Evolutionary conservation across 306 rosid species (phyloP).

Genomic region (Sindora glabra): DNA sequence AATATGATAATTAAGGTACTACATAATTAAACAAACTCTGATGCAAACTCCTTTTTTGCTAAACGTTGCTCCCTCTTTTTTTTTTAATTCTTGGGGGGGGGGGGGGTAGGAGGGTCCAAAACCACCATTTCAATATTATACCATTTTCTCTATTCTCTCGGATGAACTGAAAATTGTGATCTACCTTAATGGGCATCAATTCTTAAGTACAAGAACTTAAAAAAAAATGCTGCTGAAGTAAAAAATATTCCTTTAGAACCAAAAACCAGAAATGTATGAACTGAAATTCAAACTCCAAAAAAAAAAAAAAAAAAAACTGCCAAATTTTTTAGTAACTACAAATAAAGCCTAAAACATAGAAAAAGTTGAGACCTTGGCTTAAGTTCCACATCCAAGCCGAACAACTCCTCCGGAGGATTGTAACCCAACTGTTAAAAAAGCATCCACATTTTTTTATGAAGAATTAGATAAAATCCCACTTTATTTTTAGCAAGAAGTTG

Average conservation of each 20-base stretch:
- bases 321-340: not conserved
- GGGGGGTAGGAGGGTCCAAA: too few species aligned
- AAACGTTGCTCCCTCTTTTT: too few species aligned
- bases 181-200: not conserved
- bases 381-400: slow-evolving; percentile 50
- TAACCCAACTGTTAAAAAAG: slow-evolving; percentile 50
- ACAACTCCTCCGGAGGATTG: slow-evolving; percentile 61
- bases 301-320: not conserved
- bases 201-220: not conserved
- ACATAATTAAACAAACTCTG: too few species aligned
- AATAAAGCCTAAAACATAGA: not conserved
- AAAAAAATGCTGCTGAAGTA: not conserved
- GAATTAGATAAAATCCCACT: not conserved
- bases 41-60: too few species aligned
- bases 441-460: not conserved
- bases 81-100: too few species aligned
- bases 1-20: too few species aligned
- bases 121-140: not conserved
- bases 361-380: slow-evolving; percentile 46
- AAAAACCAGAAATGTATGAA: not conserved
- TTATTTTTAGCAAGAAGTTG: too few species aligned
- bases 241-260: not conserved
- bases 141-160: not conserved
- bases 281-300: not conserved
- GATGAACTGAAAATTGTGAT: not conserved